Evolutionary conservation across 345 rosid genomes (phyloP).

Genomic region (Excoecaria cochinchinensis): DNA sequence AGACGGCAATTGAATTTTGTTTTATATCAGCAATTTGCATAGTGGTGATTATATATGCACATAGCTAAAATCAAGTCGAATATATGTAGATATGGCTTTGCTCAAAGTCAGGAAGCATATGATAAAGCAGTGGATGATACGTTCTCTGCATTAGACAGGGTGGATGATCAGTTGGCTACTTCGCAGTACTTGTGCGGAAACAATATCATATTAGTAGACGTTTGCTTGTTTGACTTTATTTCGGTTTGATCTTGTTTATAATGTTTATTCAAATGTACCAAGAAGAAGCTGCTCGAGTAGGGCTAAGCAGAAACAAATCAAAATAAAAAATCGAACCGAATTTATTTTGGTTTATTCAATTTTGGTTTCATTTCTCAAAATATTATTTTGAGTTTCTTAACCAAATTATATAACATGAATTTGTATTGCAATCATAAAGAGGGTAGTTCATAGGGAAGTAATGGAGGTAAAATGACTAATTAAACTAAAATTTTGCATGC

Average conservation of each 20-base stretch:
- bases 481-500: too few species aligned
- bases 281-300: conserved; percentile 76
- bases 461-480: too few species aligned
- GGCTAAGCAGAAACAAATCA: too few species aligned
- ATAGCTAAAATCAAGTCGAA: background rate
- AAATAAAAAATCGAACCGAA: too few species aligned
- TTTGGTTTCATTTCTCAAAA: too few species aligned
- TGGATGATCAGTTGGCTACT: conserved; percentile 54
- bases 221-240: conserved; percentile 76
- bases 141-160: conserved; percentile 55
- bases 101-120: conserved; percentile 81
- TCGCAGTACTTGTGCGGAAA: conserved; percentile 79
- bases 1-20: background rate
- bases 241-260: conserved; percentile 77
- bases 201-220: conserved; percentile 55
- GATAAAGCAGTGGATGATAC: conserved; percentile 61
- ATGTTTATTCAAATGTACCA: conserved; percentile 78
- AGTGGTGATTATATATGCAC: background rate
- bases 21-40: conserved; percentile 3
- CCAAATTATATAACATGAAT: too few species aligned
- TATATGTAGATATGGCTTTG: conserved; percentile 70
- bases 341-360: too few species aligned
- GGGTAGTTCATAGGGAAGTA: too few species aligned
- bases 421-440: too few species aligned
- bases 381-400: too few species aligned